Base-by-base conservation (phyloP, 495 filamentous ascomycete genomes). In the Trichoderma orchidacearum region DNA sequence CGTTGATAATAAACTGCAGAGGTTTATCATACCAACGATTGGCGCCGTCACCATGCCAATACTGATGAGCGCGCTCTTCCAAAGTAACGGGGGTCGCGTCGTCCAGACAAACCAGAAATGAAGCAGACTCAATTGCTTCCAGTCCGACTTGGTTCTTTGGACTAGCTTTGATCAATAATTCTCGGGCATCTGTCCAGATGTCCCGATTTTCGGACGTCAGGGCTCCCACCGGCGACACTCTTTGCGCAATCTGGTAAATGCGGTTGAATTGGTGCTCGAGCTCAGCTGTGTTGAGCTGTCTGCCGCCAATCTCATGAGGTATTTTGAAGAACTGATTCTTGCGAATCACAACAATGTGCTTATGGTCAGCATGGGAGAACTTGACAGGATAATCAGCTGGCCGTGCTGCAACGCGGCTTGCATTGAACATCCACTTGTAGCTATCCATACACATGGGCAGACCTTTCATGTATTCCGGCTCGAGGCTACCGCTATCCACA, bases 21-120 rank as follows among this genome's bases (percentile, higher is more conserved):
- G 94, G 94, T 77, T 97, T 97, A 78, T 99, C 94, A 67, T 87
- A 97, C 89, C 90, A 99, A 55, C 94, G 85, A 79, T 97, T 99
- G 62, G 78, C 71, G 58, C 94, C 94, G 62, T 96, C 90, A 45
- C 94, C 94, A 72, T 96, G 90, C 94, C 94, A 99, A 81, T 95
- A 99, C 68, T 89, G 86, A 72, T 86, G 86, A 15, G 92, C 87
- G 29, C 94, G 90, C 76, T 96, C 94, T 74, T 96, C 90, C 30
- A 97, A 80, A 3, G 94, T 99, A 12, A 97, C 82, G 11, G 93
- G 94, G 30, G 84, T 76, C 18, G 93, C 89, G 64, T 96, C 90
- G 67, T 99, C 94, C 21, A 99, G 80, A 72, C 93, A 97, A 63
- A 97, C 77, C 35, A 96, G 70, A 69, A 99, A 99, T 12, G 89